Base-by-base conservation (phyloP, 257 asterid species). In the Buddleja alternifolia region DNA sequence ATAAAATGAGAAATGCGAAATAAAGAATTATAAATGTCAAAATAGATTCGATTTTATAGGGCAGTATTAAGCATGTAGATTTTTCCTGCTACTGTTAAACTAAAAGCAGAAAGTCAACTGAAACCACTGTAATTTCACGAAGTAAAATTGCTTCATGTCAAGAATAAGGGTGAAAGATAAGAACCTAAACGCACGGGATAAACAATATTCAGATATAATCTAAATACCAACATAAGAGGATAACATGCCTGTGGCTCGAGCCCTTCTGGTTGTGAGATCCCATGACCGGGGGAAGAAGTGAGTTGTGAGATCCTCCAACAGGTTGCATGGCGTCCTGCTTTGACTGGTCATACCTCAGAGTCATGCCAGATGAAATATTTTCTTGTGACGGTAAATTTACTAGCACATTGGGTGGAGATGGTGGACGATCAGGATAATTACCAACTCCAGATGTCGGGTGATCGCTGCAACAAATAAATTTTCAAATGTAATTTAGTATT, bases 251-350 rank as follows among this genome's bases (percentile, higher is more conserved):
- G 77, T 32, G 75, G 75, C 57, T 82, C 90, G 32, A 71, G 65
- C 70, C 81, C 84, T 73, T 84, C 88, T 50, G 59, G 60, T 60
- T 73, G 81, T 24, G 80, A 32, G 83, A 71, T 39, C 78, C 83
- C 10, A 53, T 21, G 67, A 71, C 21, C 4, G 85, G 42, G 56
- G 81, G 86, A 17, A 79, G 46, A 62, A 68, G 74, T n/a, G 90
- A 65, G 73, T 45, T 70, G n/a, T 64, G 81, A 44, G 72, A 52
- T n/a, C 80, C 74, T 51, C 78, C 83, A 2, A 73, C 70, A 15
- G 69, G 73, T 29, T 74, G 82, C 68, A 14, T 50, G 10, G 16
- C 42, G 67, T 76, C 86, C 71, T 60, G 73, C 65, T 83, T 78
- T 66, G 86, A 9, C 72, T 58, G 82, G 42, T 80, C 84, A 72